These are phyloP conservation scores for Persicaria tinctoria DNA, from an alignment of 148 eudicot genomes.

Conservation along the genomic window DNA sequence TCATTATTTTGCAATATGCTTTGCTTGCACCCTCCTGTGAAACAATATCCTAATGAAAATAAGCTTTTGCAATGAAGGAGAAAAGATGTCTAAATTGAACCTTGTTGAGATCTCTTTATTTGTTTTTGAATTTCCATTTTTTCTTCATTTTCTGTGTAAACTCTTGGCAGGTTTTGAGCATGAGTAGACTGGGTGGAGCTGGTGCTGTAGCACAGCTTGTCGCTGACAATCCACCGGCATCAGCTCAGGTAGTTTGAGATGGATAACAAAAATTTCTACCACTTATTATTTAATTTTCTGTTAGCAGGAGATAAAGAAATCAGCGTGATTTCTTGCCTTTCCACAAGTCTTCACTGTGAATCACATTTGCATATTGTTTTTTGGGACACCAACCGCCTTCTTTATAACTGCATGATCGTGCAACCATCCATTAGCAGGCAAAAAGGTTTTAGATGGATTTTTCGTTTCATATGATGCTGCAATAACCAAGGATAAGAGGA, in stretches of 20 bases:
- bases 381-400: neutral
- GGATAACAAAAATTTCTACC: neutral
- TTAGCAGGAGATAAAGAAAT: too few species aligned
- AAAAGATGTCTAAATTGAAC: neutral
- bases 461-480: too few species aligned
- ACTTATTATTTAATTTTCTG: neutral
- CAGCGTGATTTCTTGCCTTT: neutral
- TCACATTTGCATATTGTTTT: neutral
- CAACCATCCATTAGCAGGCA: too few species aligned
- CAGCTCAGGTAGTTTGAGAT: constrained; percentile 4
- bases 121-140: neutral
- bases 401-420: neutral
- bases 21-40: neutral
- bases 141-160: neutral
- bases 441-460: too few species aligned
- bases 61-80: neutral
- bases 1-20: neutral
- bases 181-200: constrained; percentile 95
- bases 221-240: constrained; percentile 32
- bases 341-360: too few species aligned
- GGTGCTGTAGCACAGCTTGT: constrained; percentile 71
- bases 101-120: neutral
- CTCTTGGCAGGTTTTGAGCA: constrained; percentile 62
- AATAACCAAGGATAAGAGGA: too few species aligned
- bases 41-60: neutral